phyloP scores from a whole-genome alignment of 202 grass and related monocot species.

The Cymbopogon flexuosus region DNA sequence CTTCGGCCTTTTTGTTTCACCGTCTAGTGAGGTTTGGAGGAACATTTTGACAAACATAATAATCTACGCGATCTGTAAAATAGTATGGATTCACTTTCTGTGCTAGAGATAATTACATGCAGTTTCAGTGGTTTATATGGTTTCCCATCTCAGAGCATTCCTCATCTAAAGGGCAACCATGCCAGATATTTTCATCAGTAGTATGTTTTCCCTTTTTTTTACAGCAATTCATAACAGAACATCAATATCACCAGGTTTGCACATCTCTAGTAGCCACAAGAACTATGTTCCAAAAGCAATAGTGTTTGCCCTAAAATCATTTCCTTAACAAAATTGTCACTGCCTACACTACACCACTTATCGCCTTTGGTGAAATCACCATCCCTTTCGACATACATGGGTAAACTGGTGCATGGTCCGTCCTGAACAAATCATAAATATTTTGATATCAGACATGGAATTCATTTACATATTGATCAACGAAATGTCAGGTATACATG shows the following conservation, averaged over 20 bases:
- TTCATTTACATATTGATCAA: background rate
- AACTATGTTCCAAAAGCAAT: background rate
- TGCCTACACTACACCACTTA: background rate
- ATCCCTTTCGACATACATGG: background rate
- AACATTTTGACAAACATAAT: background rate
- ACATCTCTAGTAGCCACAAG: background rate
- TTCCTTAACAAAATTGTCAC: background rate
- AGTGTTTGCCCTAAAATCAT: background rate
- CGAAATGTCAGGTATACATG: background rate
- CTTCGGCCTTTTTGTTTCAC: slow-evolving; percentile 15
- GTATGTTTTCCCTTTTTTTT: background rate
- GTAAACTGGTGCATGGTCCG: background rate
- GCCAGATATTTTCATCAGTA: background rate
- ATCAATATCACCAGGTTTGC: slow-evolving; percentile 5
- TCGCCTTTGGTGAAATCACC: background rate
- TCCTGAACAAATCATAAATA: background rate
- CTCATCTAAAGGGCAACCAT: background rate
- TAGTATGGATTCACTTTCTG: slow-evolving; percentile 2
- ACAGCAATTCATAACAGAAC: background rate
- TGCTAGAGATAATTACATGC: slow-evolving; percentile 20
- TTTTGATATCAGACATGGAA: background rate
- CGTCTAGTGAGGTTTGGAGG: slow-evolving; percentile 13
- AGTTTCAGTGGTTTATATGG: background rate
- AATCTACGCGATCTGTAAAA: slow-evolving; percentile 38
- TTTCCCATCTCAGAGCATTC: background rate